Conservation (phyloP, 495 filamentous ascomycete genomes). For the Podospora pseudocomata region DNA sequence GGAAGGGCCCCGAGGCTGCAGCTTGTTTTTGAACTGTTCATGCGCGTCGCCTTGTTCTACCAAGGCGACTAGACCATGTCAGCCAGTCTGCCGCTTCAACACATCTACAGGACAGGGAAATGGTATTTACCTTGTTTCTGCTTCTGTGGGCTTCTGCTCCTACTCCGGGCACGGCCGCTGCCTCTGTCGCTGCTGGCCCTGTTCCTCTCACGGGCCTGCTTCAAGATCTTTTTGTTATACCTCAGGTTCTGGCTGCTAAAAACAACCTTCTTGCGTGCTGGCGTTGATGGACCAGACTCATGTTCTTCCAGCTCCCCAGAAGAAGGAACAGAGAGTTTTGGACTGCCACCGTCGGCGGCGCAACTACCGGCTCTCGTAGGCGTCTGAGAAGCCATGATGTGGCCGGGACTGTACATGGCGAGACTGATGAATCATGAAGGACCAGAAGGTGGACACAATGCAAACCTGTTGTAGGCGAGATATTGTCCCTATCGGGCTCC, state of each 20-base stretch:
- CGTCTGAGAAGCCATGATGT: background rate
- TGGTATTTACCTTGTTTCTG: background rate
- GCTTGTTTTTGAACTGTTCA: background rate
- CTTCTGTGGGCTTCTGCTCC: background rate
- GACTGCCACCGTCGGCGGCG: background rate
- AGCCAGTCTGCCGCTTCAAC: too few relatives aligned
- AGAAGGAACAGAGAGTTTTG: background rate
- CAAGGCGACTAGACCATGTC: too few relatives aligned
- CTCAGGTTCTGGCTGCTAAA: conserved; percentile 5
- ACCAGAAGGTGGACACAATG: background rate
- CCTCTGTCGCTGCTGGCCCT: background rate
- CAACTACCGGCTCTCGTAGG: background rate
- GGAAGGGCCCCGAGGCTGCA: background rate
- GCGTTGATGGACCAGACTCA: background rate
- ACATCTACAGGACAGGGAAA: background rate
- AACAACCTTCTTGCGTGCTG: conserved; percentile 14
- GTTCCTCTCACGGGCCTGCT: background rate
- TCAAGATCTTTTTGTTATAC: conserved; percentile 5
- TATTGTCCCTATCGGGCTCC: background rate
- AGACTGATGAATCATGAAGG: too few relatives aligned
- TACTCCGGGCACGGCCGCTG: background rate
- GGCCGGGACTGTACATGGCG: background rate
- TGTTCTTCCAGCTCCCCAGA: background rate
- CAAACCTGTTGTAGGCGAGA: background rate
- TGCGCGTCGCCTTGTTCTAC: too few relatives aligned